Conservation (phyloP, 768 basidiomycete species). For the Mycena indigotica region DNA sequence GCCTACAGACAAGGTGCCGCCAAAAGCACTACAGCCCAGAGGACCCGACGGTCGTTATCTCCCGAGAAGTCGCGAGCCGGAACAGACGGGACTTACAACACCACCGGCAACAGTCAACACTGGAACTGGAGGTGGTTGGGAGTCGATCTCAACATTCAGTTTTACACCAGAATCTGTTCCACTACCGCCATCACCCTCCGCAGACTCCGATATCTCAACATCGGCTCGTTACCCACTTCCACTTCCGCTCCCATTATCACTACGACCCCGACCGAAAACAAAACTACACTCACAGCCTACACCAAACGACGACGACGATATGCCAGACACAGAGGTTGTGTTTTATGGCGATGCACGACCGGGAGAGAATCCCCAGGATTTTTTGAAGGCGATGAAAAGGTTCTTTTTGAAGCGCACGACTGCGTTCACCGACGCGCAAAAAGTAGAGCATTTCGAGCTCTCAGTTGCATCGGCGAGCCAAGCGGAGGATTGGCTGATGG, state of each 20-base stretch:
- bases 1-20: no score
- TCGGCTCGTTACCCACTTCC: no score
- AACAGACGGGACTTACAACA: background rate
- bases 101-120: background rate
- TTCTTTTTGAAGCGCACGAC: background rate
- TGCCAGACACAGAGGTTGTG: background rate
- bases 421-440: conserved; percentile 1
- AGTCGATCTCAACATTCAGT: background rate
- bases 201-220: background rate
- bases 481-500: conserved; percentile 7
- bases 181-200: background rate
- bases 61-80: background rate
- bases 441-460: background rate
- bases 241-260: no score
- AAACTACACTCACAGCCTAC: no score
- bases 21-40: conserved; percentile 9
- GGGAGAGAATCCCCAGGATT: conserved; percentile 7
- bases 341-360: conserved; percentile 7
- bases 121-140: background rate
- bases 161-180: background rate
- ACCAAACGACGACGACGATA: conserved; percentile 7
- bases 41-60: background rate
- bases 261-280: no score
- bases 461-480: conserved; percentile 1
- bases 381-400: conserved; percentile 1